Base-by-base conservation (phyloP, 2,329 filamentous ascomycete genomes). In the Aspergillus sp. region DNA sequence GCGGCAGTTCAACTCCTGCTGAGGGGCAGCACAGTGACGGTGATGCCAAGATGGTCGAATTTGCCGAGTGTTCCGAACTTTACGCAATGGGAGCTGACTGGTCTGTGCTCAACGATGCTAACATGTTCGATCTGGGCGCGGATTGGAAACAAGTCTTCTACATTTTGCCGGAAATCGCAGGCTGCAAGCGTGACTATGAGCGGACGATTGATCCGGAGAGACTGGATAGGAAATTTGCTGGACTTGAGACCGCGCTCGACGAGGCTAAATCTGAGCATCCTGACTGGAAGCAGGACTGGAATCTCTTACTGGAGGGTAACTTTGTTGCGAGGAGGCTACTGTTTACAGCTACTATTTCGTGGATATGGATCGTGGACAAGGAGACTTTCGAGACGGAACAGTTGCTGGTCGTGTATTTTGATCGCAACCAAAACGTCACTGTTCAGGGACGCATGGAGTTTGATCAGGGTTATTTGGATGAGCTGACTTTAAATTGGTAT, bases 161-260 rank as follows among this genome's bases (percentile, higher is more conserved):
- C 24, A 43, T 55, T 45, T 30, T 55, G 12, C 45, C 53, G 13
- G 53, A 55, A 18, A 18, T 39, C n/a, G 38, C 38, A 39, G 38
- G 38, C 38, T 39, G n/a, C 38, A 18, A n/a, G 38, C 15, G 38
- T n/a, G 38, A 18, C 38, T 39, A 39, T 39, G 38, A 39, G 38
- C 38, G 38, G 30, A 34, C 30, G 30, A 34, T 34, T 13, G 30
- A 34, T 34, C 30, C 30, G 30, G 30, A 34, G 30, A 34, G 30
- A 34, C 30, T 34, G 30, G 30, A 34, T 34, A 34, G 30, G 30
- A 34, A 30, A 11, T n/a, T 34, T 18, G 4, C 22, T 47, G 18
- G 24, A 18, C 18, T 55, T 12, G 26, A 34, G 20, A 20, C 41
- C 8, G 36, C 8, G 15, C 3, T 49, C 3, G 24, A 36, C 17